phyloP scores from a whole-genome alignment of 306 rosid genomes.

The Albizia julibrissin region DNA sequence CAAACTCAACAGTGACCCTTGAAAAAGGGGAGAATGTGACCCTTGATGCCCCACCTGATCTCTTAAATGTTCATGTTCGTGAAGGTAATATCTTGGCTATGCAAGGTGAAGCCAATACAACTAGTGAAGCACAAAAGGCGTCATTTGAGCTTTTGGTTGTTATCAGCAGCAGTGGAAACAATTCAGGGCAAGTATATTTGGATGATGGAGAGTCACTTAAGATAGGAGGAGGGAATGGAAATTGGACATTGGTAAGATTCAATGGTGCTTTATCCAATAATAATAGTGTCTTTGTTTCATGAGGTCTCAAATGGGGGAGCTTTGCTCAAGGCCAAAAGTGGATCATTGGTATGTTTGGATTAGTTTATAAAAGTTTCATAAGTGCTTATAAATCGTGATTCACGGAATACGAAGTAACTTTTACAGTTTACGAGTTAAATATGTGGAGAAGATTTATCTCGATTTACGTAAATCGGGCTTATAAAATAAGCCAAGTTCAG shows the following conservation, averaged over 20 bases:
- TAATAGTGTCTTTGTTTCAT: constrained; percentile 31
- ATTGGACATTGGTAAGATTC: constrained; percentile 69
- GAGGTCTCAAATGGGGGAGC: constrained; percentile 59
- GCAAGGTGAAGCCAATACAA: constrained; percentile 74
- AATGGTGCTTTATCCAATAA: constrained; percentile 27
- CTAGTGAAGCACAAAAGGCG: constrained; percentile 44
- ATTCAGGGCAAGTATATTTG: constrained; percentile 68
- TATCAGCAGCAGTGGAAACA: constrained; percentile 31
- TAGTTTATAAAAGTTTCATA: too few relatives aligned
- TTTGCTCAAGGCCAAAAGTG: constrained; percentile 61
- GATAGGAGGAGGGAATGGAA: constrained; percentile 51
- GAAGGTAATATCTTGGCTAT: constrained; percentile 78
- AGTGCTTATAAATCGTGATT: too few relatives aligned
- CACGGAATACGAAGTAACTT: too few relatives aligned
- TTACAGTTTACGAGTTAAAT: too few relatives aligned
- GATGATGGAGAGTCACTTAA: constrained; percentile 75
- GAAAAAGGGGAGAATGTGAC: constrained; percentile 52
- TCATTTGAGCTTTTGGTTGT: constrained; percentile 70
- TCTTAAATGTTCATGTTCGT: constrained; percentile 68
- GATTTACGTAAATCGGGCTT: too few relatives aligned
- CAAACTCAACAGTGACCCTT: constrained; percentile 55
- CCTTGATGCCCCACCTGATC: constrained; percentile 71
- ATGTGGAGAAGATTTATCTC: too few relatives aligned
- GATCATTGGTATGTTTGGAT: too few relatives aligned
- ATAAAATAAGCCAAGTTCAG: too few relatives aligned